Base-by-base conservation (phyloP, 257 asterid species). In the Scutellaria galericulata region DNA sequence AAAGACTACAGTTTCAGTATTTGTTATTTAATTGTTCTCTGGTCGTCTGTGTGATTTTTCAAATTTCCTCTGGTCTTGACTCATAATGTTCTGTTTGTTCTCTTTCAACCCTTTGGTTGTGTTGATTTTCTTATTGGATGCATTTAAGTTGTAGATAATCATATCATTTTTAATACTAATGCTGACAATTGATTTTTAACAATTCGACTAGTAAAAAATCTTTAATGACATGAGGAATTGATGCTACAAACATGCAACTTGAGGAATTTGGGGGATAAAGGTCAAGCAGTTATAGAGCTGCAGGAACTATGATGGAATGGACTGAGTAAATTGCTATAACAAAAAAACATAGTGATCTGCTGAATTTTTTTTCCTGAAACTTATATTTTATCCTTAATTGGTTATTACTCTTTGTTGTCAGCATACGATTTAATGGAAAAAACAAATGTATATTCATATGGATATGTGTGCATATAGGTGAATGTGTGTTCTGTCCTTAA, bases 221-320 rank as follows among this genome's bases (percentile, higher is more conserved):
- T 54, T 53, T 68, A 27, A 40, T 61, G 69, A 53, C 57, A 39
- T 13, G 58, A 9, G 55, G 41, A 40, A 15, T 35, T 70, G 72
- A 1, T 58, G 64, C 40, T 48, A 42, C 45, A 24, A 59, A 15
- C 35, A 52, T 35, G 61, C 47, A 14, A 39, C 12, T 3, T n/a
- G 18, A 14, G 50, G 59, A 66, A 52, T 54, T 62, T 78, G 64
- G 50, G 42, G 53, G 68, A 11, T 59, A 55, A 56, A 39, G 15
- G 15, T 66, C 71, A 65, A 14, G 57, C 66, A 20, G 68, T 73
- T 20, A 24, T 54, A 9, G 12, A 59, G 52, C 47, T 65, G 71
- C 67, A 55, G 45, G 68, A 77, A 57, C 59, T 66, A 14, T 66
- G 61, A 56, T 48, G 35, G 9, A 50, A 42, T 18, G 47, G 35